A percentile compares a stretch with the other conserved stretches of the same genome.
Evolutionary conservation across 2,329 filamentous ascomycete species (phyloP).

Genomic region (Botrytis medusae): DNA sequence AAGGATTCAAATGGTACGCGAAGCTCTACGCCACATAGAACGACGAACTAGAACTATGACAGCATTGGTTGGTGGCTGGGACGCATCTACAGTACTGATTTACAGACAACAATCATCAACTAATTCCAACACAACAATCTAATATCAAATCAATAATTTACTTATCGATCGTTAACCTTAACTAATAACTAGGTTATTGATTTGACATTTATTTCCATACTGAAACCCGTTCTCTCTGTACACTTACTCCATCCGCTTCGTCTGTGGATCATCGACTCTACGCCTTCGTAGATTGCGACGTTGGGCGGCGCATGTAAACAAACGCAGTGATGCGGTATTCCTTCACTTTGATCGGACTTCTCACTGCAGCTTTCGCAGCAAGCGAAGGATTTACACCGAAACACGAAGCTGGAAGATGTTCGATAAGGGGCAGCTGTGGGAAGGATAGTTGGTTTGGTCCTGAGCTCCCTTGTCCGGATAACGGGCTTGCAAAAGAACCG

Average conservation of each 20-base stretch:
- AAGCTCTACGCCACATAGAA: constrained; percentile 11
- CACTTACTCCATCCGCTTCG: not conserved
- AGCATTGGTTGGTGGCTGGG: constrained; percentile 16
- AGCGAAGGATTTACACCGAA: constrained; percentile 47
- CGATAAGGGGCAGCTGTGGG: constrained; percentile 87
- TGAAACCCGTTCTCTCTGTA: not conserved
- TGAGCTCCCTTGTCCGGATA: constrained; percentile 89
- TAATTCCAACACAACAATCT: not conserved
- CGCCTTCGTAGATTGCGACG: constrained; percentile 19
- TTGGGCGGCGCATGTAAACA: constrained; percentile 24
- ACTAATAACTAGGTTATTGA: not conserved
- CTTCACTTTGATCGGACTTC: constrained; percentile 28
- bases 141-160: not conserved
- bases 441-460: constrained; percentile 88
- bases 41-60: not conserved
- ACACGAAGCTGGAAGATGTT: constrained; percentile 85
- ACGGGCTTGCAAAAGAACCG: constrained; percentile 75
- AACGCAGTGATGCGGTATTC: constrained; percentile 28
- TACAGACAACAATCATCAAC: not conserved
- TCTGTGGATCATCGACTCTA: not conserved
- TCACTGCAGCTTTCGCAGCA: constrained; percentile 28
- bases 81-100: not conserved
- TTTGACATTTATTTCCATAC: not conserved
- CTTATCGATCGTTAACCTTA: not conserved
- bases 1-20: not conserved